These are phyloP conservation scores for Kazachstania bromeliacearum DNA, from an alignment of 805 yeast species.

Conservation along the genomic window DNA sequence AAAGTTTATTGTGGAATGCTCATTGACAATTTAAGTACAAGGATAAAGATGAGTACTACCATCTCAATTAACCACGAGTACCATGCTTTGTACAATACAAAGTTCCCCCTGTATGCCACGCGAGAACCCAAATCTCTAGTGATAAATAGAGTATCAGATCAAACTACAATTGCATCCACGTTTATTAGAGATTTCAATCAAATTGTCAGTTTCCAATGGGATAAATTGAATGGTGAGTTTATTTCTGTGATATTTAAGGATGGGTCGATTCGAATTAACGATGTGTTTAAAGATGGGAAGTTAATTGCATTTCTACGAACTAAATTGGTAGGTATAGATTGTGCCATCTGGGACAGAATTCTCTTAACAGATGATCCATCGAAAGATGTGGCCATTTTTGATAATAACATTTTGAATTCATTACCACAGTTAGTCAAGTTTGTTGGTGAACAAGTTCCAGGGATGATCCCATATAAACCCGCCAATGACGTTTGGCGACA, in stretches of 20 bases:
- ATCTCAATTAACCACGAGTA: too few species aligned
- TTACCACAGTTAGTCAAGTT: constrained; percentile 19
- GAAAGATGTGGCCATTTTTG: constrained; percentile 1
- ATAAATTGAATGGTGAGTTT: constrained; percentile 23
- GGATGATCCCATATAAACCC: constrained; percentile 12
- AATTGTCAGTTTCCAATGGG: constrained; percentile 19
- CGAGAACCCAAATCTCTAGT: constrained; percentile 10
- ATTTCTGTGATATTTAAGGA: constrained; percentile 37
- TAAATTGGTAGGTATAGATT: constrained; percentile 5
- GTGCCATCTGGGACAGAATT: constrained; percentile 17
- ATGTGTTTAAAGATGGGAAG: constrained; percentile 28
- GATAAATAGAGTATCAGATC: constrained; percentile 13
- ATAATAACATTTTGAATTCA: constrained; percentile 10
- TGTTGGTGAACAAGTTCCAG: constrained; percentile 5
- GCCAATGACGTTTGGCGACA: constrained; percentile 14
- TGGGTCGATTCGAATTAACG: constrained; percentile 44
- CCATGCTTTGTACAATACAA: constrained; percentile 9
- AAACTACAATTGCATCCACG: constrained; percentile 13
- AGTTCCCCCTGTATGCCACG: constrained; percentile 11
- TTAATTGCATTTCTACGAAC: constrained; percentile 15
- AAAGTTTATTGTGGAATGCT: too few species aligned
- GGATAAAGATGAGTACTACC: too few species aligned
- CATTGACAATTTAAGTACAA: too few species aligned
- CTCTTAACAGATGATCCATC: neutral
- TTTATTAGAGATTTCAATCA: constrained; percentile 14